Base-by-base conservation (phyloP, 495 filamentous ascomycete species). In the Penicillium mononematosum region DNA sequence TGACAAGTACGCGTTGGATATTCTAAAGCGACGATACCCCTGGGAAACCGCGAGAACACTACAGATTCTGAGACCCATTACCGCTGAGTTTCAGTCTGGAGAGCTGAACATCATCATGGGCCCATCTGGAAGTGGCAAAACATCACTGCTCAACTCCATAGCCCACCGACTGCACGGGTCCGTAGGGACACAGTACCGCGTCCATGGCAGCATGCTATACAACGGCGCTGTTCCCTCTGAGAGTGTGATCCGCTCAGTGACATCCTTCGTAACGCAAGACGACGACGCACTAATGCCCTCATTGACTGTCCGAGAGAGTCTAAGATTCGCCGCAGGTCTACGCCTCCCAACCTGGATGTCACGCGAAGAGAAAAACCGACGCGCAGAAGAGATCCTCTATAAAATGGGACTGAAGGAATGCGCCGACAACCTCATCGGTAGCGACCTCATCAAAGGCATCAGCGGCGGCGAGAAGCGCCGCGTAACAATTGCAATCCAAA, bases 361-460 rank as follows among this genome's bases (percentile, higher is more conserved):
- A 5, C 81, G 75, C 29, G 70, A 73, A 20, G 82, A 90, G 57
- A 90, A 90, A 70, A 63, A 80, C 20, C 75, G 75, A 47, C 77
- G 83, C 19, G 87, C 88, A 0, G 88, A 91, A 59, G 84, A 88
- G 17, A 81, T 90, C 1, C 73, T 91, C 7, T 66, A 84, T 17
- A 90, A 89, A 62, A 82, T 91, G 79, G 88, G 88, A 5, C 71
- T 91, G 5, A 88, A 88, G 58, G 88, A 90, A 59, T 90, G 88
- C 58, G 88, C 88, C 1, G 85, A 90, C 62, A 88, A 88, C 50
- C 62, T 89, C 0, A 83, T 91, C 39, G 88, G 88, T 19, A 84
- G 79, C 61, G 84, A 89, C 6, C 70, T 87, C 20, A 74, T 85
- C 54, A 91, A 90, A 64, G 88, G 88, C 1, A 90, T 91, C 51